Base-by-base conservation (phyloP, 1,139 yeast genomes). In the Kurtzmaniella quercitrusa region DNA sequence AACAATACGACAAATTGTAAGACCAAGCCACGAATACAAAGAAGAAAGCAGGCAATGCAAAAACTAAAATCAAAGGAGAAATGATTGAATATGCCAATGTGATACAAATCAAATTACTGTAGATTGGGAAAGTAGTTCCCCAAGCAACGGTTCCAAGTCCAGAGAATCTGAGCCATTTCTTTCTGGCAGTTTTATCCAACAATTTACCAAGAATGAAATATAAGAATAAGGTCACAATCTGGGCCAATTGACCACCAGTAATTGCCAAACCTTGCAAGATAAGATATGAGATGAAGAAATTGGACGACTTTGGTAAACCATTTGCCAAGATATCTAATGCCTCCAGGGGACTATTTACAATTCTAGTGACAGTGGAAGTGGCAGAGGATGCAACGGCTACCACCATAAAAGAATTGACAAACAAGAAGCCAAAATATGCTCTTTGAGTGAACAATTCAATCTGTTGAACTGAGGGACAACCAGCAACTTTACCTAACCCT, bases 71-170 rank as follows among this genome's bases (percentile, higher is more conserved):
- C 62, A 73, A 54, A 40, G 98, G 98, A 1, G 96, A 77, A 57
- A 91, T 88, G 47, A 90, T 75, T 2, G 96, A 70, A 63, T 88
- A 93, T 7, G 91, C 81, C 50, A 91, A 70, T 39, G 85, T 69
- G 50, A 93, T 88, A 48, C 89, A 87, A 2, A 87, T 86, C 71
- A 91, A 78, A 60, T 85, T 82, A 40, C 95, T 83, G 66, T 85
- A 89, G 8, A 81, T 71, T 5, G 97, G 97, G 75, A 86, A 91
- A 2, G 82, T 71, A 1, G 95, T 86, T 48, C 98, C 98, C 95
- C 96, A 93, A 16, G 79, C 73, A 55, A 85, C 75, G 2, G 79
- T 59, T 10, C 83, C 79, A 51, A 93, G 68, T 2, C 73, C 73
- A 50, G 77, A 73, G 64, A 78, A 84, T 57, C 98, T 78, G 40